Percentiles rank a stretch among this genome's conserved stretches.
These are phyloP conservation scores for Fusarium sp. DNA, from an alignment of 2,329 filamentous ascomycete genomes.

Conservation along the genomic window DNA sequence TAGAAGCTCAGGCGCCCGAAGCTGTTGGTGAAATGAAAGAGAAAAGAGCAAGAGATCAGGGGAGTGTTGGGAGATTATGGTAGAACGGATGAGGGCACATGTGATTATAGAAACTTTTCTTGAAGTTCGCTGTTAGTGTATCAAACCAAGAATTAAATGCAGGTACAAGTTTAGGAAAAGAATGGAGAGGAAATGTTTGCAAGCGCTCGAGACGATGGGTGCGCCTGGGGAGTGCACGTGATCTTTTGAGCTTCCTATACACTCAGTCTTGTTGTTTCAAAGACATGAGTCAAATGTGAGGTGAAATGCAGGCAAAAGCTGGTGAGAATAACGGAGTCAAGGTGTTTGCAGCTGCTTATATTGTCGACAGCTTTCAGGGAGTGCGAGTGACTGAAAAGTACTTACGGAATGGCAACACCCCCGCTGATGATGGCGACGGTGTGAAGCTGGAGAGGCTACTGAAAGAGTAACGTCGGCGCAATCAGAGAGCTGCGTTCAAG, in stretches of 20 bases:
- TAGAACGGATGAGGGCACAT: neutral
- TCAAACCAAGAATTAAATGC: neutral
- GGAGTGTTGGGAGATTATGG: neutral
- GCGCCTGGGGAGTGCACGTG: neutral
- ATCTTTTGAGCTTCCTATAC: neutral
- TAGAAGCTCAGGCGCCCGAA: neutral
- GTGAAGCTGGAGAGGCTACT: neutral
- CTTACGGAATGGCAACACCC: neutral
- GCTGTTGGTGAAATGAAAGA: neutral
- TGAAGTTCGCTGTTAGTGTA: neutral
- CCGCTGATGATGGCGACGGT: neutral
- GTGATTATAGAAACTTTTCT: neutral
- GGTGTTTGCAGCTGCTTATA: neutral
- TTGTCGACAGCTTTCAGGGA: neutral
- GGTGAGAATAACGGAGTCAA: neutral
- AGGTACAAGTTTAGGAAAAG: neutral
- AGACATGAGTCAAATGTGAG: neutral
- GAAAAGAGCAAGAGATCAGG: neutral
- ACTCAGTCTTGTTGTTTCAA: neutral
- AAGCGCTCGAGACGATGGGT: neutral
- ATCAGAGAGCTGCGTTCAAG: neutral
- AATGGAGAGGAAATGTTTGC: neutral
- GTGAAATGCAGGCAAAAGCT: neutral
- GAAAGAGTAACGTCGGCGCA: neutral
- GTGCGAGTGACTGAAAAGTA: neutral